Evolutionary conservation across 805 yeast genomes (phyloP), one percentile per base, ranked within the genome.

Genomic region (Wickerhamiella domercqiae): DNA sequence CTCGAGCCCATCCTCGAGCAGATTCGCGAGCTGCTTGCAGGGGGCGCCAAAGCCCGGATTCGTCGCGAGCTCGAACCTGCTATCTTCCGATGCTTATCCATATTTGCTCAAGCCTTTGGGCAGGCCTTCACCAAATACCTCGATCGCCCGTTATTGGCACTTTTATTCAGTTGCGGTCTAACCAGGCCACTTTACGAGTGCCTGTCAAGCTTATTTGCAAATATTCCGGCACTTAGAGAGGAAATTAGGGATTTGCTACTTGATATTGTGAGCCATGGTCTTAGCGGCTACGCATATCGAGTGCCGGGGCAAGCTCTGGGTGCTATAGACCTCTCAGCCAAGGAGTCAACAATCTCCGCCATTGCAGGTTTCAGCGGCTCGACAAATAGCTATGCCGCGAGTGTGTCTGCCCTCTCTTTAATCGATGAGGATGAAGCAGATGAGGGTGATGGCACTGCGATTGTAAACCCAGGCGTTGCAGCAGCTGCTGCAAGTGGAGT

Each of bases 281-380:
- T 87, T 21, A 77, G 90, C 2, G 96, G 97, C 1, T 75, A 73
- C 42, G 70, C 72, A 6, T 87, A 80, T 54, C 72, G 70, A 38
- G 80, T 78, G 30, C 94, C 95, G 0, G 96, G 94, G 0, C 73
- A 90, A 13, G 94, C 94, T 2, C n/a, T n/a, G n/a, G n/a, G n/a
- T n/a, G n/a, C 73, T 71, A 44, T 73, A 75, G 18, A 62, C 68
- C 9, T 21, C 39, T 38, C 14, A 51, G 52, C n/a, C n/a, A n/a
- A n/a, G n/a, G n/a, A n/a, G n/a, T n/a, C n/a, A n/a, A n/a, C n/a
- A n/a, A n/a, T n/a, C n/a, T n/a, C n/a, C n/a, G n/a, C n/a, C n/a
- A n/a, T n/a, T n/a, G n/a, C n/a, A n/a, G n/a, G n/a, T n/a, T n/a
- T n/a, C n/a, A n/a, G n/a, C n/a, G n/a, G n/a, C n/a, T n/a, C n/a